phyloP scores from a whole-genome alignment of 2,329 filamentous ascomycete genomes.

The Talaromyces funiculosus region DNA sequence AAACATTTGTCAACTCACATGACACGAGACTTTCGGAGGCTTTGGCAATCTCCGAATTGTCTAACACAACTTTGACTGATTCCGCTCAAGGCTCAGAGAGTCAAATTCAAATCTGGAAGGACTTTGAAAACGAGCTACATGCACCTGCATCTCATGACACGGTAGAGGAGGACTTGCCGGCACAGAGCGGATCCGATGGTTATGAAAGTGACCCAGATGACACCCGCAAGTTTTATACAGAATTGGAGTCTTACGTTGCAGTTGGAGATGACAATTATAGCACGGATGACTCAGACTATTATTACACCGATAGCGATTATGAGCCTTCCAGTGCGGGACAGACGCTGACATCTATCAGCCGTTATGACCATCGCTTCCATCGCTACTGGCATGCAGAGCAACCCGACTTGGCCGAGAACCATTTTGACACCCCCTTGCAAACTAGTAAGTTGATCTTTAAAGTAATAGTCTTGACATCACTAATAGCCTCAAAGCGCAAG shows the following conservation, averaged over 20 bases:
- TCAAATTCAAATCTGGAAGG: slow-evolving; percentile 15
- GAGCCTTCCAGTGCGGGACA: neutral
- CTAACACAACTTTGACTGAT: neutral
- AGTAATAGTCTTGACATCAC: slow-evolving; percentile 7
- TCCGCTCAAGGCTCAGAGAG: slow-evolving; percentile 5
- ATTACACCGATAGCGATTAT: slow-evolving; percentile 20
- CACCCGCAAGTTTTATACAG: slow-evolving; percentile 29
- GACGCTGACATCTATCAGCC: slow-evolving; percentile 5
- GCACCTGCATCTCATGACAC: slow-evolving; percentile 26
- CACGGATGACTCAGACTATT: slow-evolving; percentile 17
- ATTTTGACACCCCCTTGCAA: neutral
- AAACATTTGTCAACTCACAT: neutral
- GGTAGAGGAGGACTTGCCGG: slow-evolving; percentile 14
- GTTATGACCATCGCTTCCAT: slow-evolving; percentile 6
- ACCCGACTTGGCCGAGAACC: neutral
- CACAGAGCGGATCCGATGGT: slow-evolving; percentile 13
- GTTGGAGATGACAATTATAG: slow-evolving; percentile 19
- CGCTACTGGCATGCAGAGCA: slow-evolving; percentile 1
- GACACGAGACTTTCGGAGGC: neutral
- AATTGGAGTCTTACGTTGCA: slow-evolving; percentile 5
- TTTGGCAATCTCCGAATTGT: neutral
- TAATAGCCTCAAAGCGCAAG: slow-evolving; percentile 25
- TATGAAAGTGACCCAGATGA: slow-evolving; percentile 28
- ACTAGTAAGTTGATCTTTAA: neutral
- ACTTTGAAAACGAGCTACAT: slow-evolving; percentile 19